Evolutionary conservation across 2,329 filamentous ascomycete genomes (phyloP).

Genomic region (Tolypocladium amazonense): DNA sequence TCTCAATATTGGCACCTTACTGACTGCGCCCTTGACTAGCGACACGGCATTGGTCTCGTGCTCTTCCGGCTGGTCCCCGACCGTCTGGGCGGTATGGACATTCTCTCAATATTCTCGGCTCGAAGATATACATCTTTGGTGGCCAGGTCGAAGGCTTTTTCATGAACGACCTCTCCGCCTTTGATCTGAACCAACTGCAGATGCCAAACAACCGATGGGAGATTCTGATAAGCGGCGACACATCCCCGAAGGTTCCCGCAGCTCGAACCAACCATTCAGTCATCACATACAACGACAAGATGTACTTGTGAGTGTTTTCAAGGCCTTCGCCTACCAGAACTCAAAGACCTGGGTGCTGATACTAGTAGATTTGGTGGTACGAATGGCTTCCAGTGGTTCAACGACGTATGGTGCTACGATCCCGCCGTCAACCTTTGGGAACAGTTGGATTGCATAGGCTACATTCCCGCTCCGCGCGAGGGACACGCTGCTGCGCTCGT

Average conservation of each 20-base stretch:
- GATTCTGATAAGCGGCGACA: slow-evolving; percentile 59
- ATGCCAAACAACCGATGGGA: slow-evolving; percentile 91
- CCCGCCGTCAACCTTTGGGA: slow-evolving; percentile 73
- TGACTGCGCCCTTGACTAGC: slow-evolving; percentile 39
- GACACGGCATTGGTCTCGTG: slow-evolving; percentile 95
- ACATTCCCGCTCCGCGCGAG: slow-evolving; percentile 87
- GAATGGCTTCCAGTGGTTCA: slow-evolving; percentile 95
- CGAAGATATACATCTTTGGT: slow-evolving; percentile 95
- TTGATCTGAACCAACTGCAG: slow-evolving; percentile 91
- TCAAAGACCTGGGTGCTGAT: background rate
- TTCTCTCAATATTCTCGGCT: slow-evolving; percentile 90
- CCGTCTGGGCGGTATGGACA: slow-evolving; percentile 92
- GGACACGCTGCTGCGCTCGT: slow-evolving; percentile 90
- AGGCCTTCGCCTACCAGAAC: background rate
- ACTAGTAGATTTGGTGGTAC: slow-evolving; percentile 79
- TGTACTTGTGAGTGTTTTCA: slow-evolving; percentile 65
- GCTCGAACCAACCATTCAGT: slow-evolving; percentile 92
- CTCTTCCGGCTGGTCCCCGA: slow-evolving; percentile 73
- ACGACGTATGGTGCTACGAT: slow-evolving; percentile 97
- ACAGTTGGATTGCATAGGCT: slow-evolving; percentile 91
- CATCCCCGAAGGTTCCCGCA: slow-evolving; percentile 56
- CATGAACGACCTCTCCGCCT: slow-evolving; percentile 93
- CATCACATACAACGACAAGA: slow-evolving; percentile 82
- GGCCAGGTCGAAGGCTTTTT: slow-evolving; percentile 96
- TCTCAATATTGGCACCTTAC: background rate